Percentiles rank a stretch among this genome's conserved stretches.
phyloP scores from a whole-genome alignment of 2,329 filamentous ascomycete genomes.

The Triangularia setosa region DNA sequence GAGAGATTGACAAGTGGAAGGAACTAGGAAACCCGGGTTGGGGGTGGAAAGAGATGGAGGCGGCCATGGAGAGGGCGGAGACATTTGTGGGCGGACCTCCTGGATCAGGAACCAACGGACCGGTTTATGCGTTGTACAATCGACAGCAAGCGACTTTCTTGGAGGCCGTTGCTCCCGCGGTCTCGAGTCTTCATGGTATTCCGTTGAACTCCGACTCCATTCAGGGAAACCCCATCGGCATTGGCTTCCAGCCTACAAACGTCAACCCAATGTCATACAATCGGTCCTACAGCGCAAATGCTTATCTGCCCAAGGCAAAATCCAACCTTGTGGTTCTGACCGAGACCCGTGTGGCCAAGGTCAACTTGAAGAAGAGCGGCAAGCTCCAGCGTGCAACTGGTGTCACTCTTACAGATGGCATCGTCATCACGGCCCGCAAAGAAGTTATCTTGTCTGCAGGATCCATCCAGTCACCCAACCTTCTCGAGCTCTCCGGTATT shows the following conservation, averaged over 20 bases:
- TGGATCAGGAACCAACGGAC: constrained; percentile 20
- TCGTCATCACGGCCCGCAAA: constrained; percentile 26
- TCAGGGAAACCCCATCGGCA: constrained; percentile 47
- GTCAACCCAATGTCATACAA: constrained; percentile 44
- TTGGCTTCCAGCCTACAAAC: constrained; percentile 47
- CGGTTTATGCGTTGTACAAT: constrained; percentile 34
- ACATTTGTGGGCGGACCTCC: constrained; percentile 23
- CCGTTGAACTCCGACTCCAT: constrained; percentile 41
- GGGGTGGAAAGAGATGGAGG: constrained; percentile 26
- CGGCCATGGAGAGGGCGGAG: constrained; percentile 27
- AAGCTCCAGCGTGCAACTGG: constrained; percentile 18
- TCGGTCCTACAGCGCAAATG: constrained; percentile 44
- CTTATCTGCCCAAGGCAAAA: constrained; percentile 40
- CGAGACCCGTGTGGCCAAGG: constrained; percentile 35
- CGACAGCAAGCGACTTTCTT: constrained; percentile 38
- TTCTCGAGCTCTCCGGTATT: constrained; percentile 56
- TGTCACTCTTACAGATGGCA: constrained; percentile 27
- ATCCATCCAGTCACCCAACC: constrained; percentile 51
- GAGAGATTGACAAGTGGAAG: constrained; percentile 38
- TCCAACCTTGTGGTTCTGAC: constrained; percentile 40
- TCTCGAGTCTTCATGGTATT: constrained; percentile 44
- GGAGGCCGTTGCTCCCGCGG: constrained; percentile 41
- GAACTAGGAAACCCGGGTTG: constrained; percentile 33
- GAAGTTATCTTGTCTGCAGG: constrained; percentile 39
- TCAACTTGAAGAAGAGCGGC: constrained; percentile 32